phyloP scores from a whole-genome alignment of 805 yeast genomes.

The Saturnispora dispora region DNA sequence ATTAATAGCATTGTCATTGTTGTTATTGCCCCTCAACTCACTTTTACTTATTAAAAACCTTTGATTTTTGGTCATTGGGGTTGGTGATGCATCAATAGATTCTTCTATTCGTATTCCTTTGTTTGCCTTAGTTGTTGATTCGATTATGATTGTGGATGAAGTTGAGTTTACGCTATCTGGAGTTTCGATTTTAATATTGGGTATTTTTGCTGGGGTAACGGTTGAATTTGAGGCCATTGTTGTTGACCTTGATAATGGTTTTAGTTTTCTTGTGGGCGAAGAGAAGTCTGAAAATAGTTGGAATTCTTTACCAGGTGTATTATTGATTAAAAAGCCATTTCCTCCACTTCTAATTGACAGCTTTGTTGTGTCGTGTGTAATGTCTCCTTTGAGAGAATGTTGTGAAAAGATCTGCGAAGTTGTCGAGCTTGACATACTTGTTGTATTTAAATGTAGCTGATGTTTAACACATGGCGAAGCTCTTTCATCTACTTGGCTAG shows the following conservation, averaged over 20 bases:
- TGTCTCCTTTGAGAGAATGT: background rate
- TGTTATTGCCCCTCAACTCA: background rate
- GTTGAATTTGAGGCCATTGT: background rate
- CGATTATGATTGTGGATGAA: constrained; percentile 27
- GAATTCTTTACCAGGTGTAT: background rate
- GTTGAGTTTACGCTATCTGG: constrained; percentile 21
- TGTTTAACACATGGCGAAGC: constrained; percentile 5
- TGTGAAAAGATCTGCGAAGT: constrained; percentile 6
- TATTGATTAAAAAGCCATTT: background rate
- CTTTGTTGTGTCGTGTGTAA: constrained; percentile 4
- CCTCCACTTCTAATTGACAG: background rate
- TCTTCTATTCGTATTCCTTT: background rate
- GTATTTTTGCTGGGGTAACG: background rate
- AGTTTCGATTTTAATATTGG: background rate
- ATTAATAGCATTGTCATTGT: background rate
- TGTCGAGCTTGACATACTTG: background rate
- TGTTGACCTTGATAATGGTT: constrained; percentile 4
- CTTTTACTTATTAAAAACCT: background rate
- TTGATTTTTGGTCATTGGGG: constrained; percentile 24
- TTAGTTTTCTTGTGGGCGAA: background rate
- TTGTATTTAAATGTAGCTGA: constrained; percentile 4
- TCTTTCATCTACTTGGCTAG: background rate
- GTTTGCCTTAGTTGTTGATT: constrained; percentile 17
- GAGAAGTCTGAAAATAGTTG: constrained; percentile 1
- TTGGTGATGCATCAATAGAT: constrained; percentile 23